Conservation (phyloP, 2,329 filamentous ascomycete species). For the Fusarium subglutinans region DNA sequence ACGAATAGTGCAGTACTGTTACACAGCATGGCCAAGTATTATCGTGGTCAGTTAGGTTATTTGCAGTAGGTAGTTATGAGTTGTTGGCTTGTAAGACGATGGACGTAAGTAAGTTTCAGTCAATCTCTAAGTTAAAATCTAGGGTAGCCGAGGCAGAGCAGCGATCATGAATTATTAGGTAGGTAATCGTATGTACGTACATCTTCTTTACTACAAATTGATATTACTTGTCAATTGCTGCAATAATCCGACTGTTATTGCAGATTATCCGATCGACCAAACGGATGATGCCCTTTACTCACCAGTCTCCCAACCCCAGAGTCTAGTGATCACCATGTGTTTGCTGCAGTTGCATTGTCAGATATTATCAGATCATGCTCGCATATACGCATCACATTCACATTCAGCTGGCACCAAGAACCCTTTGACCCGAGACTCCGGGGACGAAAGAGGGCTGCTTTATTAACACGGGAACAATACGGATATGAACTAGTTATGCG, state of each 20-base stretch:
- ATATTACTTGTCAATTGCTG: not conserved
- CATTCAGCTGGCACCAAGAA: not conserved
- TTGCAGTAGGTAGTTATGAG: not conserved
- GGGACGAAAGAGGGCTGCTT: not conserved
- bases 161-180: not conserved
- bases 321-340: not conserved
- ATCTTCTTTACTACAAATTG: not conserved
- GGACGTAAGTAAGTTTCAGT: not conserved
- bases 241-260: not conserved
- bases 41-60: not conserved
- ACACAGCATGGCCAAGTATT: not conserved
- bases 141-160: conserved; percentile 1
- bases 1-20: not conserved
- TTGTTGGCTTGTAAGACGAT: not conserved
- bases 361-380: conserved; percentile 3
- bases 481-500: not conserved
- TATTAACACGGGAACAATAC: not conserved
- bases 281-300: not conserved
- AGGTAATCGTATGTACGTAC: not conserved
- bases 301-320: not conserved
- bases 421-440: not conserved
- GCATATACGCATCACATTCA: not conserved
- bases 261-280: not conserved
- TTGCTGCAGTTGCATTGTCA: not conserved
- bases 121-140: not conserved